phyloP scores from a whole-genome alignment of 805 yeast genomes.

The Wickerhamiella occidentalis region DNA sequence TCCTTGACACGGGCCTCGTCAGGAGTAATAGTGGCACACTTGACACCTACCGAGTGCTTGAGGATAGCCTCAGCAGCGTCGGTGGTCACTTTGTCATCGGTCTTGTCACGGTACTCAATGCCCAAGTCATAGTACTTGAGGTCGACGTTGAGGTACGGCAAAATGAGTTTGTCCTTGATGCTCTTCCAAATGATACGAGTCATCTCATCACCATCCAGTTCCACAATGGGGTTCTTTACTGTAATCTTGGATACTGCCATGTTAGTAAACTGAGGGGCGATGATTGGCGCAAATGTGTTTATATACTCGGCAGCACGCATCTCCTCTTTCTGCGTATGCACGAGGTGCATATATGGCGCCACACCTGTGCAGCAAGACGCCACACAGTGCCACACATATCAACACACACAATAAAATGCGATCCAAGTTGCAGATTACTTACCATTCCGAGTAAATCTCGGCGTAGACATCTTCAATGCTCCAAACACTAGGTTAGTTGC shows the following conservation, averaged over 20 bases:
- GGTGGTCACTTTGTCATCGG: constrained; percentile 75
- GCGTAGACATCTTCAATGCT: constrained; percentile 15
- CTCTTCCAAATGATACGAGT: constrained; percentile 92
- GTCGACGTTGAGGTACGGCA: constrained; percentile 77
- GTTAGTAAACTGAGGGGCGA: constrained; percentile 6
- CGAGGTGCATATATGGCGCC: not conserved
- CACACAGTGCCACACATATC: not conserved
- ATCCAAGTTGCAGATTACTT: too few species aligned
- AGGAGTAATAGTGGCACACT: constrained; percentile 98
- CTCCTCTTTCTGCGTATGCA: not conserved
- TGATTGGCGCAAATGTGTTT: not conserved
- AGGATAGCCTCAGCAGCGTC: constrained; percentile 86
- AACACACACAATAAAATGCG: not conserved
- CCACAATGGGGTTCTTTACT: constrained; percentile 84
- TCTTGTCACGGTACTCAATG: constrained; percentile 72
- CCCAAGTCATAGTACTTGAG: constrained; percentile 87
- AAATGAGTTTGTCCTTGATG: constrained; percentile 73
- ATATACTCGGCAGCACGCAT: not conserved
- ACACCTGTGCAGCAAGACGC: constrained; percentile 1
- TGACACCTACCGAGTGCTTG: constrained; percentile 84
- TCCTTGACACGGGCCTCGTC: constrained; percentile 84
- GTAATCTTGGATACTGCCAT: constrained; percentile 40
- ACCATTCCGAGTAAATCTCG: constrained; percentile 18
- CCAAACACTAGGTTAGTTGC: constrained; percentile 10
- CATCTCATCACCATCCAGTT: constrained; percentile 97